Evolutionary conservation across 139 green algal species (phyloP), one percentile per base, ranked within the genome.

Genomic region (Chlorella sorokiniana): DNA sequence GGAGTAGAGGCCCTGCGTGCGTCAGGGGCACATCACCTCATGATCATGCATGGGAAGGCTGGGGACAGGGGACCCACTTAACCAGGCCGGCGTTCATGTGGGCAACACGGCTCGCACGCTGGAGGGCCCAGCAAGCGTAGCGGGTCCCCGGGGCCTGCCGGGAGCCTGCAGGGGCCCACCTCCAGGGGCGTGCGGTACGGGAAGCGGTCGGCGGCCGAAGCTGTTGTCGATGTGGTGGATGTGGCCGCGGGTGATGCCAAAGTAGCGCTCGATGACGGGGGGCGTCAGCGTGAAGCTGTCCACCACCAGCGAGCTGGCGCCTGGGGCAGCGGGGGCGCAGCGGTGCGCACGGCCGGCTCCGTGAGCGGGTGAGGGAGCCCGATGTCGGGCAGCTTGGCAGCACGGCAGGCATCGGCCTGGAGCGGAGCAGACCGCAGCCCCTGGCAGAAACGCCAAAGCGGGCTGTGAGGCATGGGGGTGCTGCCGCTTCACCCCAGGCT

Each of bases 151-250:
- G n/a, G 4, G 31, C 1, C 5, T 38, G 62, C 62, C 62, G 2
- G 1, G 3, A 3, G 5, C 8, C 44, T 27, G 14, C 62, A 7
- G 31, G 29, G 8, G 9, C 73, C 4, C 38, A 81, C 68, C 77
- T 86, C 69, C 4, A 89, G 31, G 35, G 85, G 82, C 8, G 68
- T 82, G 25, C 68, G 20, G 76, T 90, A 90, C 3, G 90, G 88
- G 51, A 93, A 89, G 18, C 90, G 69, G 51, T 93, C 75, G 65
- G 83, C 70, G 67, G 0, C 82, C 86, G 51, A 90, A 87, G 38
- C 72, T 51, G 68, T 93, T 93, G 78, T 93, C 86, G 4, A 93
- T 71, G 78, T 93, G 90, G 73, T 93, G 90, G 27, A 93, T 93
- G 64, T 93, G 90, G 25, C 90, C 88, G 1, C 78, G 2, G 69